phyloP scores from a whole-genome alignment of 2,329 filamentous ascomycete genomes.

The Hirsutella minnesotensis region DNA sequence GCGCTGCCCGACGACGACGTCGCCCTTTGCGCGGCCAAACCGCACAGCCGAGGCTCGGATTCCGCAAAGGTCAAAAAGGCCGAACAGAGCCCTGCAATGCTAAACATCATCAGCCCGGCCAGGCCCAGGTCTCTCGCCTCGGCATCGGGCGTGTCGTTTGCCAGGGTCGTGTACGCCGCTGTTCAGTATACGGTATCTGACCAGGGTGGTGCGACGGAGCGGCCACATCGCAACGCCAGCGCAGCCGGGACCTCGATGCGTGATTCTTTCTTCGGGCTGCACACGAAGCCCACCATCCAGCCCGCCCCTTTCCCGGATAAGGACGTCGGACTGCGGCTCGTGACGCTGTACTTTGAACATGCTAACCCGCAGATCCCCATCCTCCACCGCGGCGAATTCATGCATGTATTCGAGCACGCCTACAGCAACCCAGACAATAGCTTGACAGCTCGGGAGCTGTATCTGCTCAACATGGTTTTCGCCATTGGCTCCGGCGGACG shows the following conservation, averaged over 20 bases:
- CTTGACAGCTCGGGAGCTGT: slow-evolving; percentile 70
- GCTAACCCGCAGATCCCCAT: slow-evolving; percentile 94
- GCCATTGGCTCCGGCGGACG: slow-evolving; percentile 75
- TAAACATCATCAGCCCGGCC: slow-evolving; percentile 65
- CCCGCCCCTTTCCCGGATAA: slow-evolving; percentile 74
- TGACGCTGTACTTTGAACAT: slow-evolving; percentile 85
- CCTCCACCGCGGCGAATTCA: slow-evolving; percentile 79
- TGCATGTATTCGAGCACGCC: slow-evolving; percentile 73
- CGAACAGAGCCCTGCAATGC: slow-evolving; percentile 36
- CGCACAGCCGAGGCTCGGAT: slow-evolving; percentile 18
- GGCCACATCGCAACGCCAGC: slow-evolving; percentile 11
- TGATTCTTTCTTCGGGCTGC: slow-evolving; percentile 93
- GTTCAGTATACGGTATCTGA: slow-evolving; percentile 62
- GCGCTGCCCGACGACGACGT: slow-evolving; percentile 19
- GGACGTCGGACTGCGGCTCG: slow-evolving; percentile 59
- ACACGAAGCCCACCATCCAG: slow-evolving; percentile 78
- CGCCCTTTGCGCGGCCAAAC: slow-evolving; percentile 12
- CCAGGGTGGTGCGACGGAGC: slow-evolving; percentile 35
- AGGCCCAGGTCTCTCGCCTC: slow-evolving; percentile 75
- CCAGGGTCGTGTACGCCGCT: slow-evolving; percentile 84
- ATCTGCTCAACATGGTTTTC: slow-evolving; percentile 93
- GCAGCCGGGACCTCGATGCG: slow-evolving; percentile 66
- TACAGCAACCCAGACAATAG: slow-evolving; percentile 58
- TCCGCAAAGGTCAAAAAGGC: slow-evolving; percentile 23
- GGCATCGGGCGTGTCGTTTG: slow-evolving; percentile 86